Evolutionary conservation across 768 basidiomycete genomes (phyloP).

Genomic region (Mycena galopus): DNA sequence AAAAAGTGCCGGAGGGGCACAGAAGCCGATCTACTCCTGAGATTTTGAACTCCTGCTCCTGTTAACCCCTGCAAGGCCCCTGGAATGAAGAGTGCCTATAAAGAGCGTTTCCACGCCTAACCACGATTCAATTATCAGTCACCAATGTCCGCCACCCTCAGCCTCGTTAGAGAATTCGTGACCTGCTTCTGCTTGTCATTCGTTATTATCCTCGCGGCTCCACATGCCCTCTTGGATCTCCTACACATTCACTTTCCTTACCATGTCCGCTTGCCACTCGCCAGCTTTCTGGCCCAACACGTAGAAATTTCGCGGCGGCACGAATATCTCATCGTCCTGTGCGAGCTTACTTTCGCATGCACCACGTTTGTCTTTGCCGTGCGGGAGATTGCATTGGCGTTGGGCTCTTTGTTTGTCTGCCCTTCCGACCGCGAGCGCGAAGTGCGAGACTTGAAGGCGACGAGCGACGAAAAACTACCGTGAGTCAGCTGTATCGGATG

Average conservation of each 20-base stretch:
- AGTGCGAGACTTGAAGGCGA: too few relatives aligned
- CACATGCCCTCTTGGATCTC: slow-evolving; percentile 18
- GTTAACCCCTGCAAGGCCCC: too few relatives aligned
- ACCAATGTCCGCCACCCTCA: background rate
- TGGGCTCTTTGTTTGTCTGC: too few relatives aligned
- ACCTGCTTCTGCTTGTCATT: slow-evolving; percentile 25
- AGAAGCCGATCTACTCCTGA: too few relatives aligned
- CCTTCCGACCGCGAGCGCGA: too few relatives aligned
- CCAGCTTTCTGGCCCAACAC: background rate
- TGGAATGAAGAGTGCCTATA: too few relatives aligned
- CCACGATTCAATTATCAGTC: too few relatives aligned
- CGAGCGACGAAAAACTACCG: too few relatives aligned
- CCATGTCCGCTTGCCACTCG: background rate
- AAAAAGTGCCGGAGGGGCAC: too few relatives aligned
- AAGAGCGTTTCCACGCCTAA: too few relatives aligned
- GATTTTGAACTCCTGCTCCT: too few relatives aligned
- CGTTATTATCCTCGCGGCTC: slow-evolving; percentile 19
- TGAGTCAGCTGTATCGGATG: too few relatives aligned
- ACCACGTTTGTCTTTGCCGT: slow-evolving; percentile 18
- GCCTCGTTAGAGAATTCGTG: slow-evolving; percentile 20
- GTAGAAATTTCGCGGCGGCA: slow-evolving; percentile 7
- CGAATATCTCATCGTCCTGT: slow-evolving; percentile 8
- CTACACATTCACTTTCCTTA: background rate
- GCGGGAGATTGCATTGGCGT: slow-evolving; percentile 9
- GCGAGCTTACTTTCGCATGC: slow-evolving; percentile 29